Evolutionary conservation across 495 filamentous ascomycete species (phyloP).

Genomic region (Talaromyces liani): DNA sequence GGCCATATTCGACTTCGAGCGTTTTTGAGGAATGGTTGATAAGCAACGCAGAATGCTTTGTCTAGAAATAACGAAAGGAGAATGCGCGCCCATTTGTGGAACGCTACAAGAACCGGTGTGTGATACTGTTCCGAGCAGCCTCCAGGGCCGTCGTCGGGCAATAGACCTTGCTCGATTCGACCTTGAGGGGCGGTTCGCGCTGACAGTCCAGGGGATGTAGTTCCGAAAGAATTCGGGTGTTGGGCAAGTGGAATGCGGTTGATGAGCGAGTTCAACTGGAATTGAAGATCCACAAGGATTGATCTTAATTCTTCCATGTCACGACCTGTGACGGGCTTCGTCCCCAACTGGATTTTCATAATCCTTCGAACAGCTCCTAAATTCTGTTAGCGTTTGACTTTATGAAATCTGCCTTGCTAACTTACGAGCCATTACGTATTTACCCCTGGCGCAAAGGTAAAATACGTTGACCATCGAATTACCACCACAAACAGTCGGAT

Average conservation of each 20-base stretch:
- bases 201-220: slow-evolving; percentile 11
- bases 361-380: slow-evolving; percentile 38
- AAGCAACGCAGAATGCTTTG: slow-evolving; percentile 47
- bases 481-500: slow-evolving; percentile 35
- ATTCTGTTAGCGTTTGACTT: slow-evolving; percentile 10
- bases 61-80: slow-evolving; percentile 38
- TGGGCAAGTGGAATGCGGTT: slow-evolving; percentile 27
- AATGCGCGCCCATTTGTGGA: slow-evolving; percentile 42
- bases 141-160: slow-evolving; percentile 29
- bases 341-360: slow-evolving; percentile 38
- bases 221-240: slow-evolving; percentile 11
- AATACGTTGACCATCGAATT: slow-evolving; percentile 42
- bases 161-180: slow-evolving; percentile 12
- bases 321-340: slow-evolving; percentile 31
- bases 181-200: slow-evolving; percentile 15
- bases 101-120: slow-evolving; percentile 33
- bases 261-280: slow-evolving; percentile 35
- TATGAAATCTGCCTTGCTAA: background rate
- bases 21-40: slow-evolving; percentile 50
- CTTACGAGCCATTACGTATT: slow-evolving; percentile 43
- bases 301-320: slow-evolving; percentile 40
- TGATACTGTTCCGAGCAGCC: slow-evolving; percentile 41
- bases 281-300: slow-evolving; percentile 38
- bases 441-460: slow-evolving; percentile 37
- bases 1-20: slow-evolving; percentile 48